Percentiles rank a stretch among this genome's conserved stretches.
Evolutionary conservation across 352 stramenopile species (phyloP).

Genomic region (Globisporangium echinulatum): DNA sequence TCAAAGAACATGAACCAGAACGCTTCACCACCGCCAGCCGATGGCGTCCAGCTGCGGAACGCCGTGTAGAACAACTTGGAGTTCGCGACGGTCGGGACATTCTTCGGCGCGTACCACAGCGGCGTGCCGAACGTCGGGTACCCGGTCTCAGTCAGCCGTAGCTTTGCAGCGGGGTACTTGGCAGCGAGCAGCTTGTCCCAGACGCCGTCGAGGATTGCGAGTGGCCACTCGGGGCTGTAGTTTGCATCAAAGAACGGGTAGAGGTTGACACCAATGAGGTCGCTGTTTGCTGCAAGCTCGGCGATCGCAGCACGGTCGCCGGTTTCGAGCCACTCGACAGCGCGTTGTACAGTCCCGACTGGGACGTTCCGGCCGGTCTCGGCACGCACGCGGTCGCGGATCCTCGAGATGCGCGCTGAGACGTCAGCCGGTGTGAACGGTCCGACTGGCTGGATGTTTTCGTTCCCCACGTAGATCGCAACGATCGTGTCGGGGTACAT

Average conservation of each 20-base stretch:
- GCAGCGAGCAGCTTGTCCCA: slow-evolving; percentile 46
- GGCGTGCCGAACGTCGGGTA: slow-evolving; percentile 42
- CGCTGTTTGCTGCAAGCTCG: slow-evolving; percentile 35
- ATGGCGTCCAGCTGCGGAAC: slow-evolving; percentile 55
- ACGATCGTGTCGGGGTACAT: slow-evolving; percentile 48
- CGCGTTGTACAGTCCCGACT: slow-evolving; percentile 69
- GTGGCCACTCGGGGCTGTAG: slow-evolving; percentile 37
- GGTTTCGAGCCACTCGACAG: slow-evolving; percentile 47
- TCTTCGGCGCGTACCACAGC: slow-evolving; percentile 25
- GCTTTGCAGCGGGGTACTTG: slow-evolving; percentile 38
- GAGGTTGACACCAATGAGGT: slow-evolving; percentile 80
- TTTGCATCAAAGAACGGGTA: slow-evolving; percentile 69
- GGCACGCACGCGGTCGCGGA: slow-evolving; percentile 23
- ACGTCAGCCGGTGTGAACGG: slow-evolving; percentile 36
- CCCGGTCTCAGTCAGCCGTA: slow-evolving; percentile 63
- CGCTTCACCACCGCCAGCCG: slow-evolving; percentile 28
- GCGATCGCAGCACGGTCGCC: slow-evolving; percentile 28
- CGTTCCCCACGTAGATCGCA: slow-evolving; percentile 65
- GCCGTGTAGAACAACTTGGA: slow-evolving; percentile 52
- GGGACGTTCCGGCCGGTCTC: slow-evolving; percentile 30
- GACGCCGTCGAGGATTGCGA: slow-evolving; percentile 43
- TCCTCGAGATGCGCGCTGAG: slow-evolving; percentile 19
- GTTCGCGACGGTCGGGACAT: slow-evolving; percentile 44
- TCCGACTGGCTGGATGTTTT: slow-evolving; percentile 54
- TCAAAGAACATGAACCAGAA: slow-evolving; percentile 87